Evolutionary conservation across 768 basidiomycete species (phyloP).

Genomic region (Lentinula raphanica): DNA sequence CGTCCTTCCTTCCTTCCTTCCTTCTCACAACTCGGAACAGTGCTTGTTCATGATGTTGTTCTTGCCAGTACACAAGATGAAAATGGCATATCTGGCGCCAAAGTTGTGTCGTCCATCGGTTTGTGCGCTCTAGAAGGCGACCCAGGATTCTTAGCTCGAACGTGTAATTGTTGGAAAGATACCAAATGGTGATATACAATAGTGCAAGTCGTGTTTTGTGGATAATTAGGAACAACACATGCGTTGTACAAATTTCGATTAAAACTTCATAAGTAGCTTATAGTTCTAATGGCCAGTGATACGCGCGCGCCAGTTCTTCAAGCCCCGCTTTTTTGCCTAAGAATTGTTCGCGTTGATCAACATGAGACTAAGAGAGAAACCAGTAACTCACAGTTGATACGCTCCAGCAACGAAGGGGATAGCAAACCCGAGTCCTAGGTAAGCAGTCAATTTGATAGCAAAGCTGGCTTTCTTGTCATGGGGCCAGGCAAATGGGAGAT

Average conservation of each 20-base stretch:
- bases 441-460: slow-evolving; percentile 41
- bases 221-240: neutral
- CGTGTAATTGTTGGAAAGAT: slow-evolving; percentile 60
- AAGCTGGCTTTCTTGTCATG: slow-evolving; percentile 29
- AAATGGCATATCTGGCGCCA: slow-evolving; percentile 49
- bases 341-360: no score
- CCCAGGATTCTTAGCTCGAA: slow-evolving; percentile 52
- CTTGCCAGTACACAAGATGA: slow-evolving; percentile 54
- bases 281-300: neutral
- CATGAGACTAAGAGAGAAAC: neutral
- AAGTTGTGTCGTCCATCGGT: slow-evolving; percentile 58
- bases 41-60: slow-evolving; percentile 61
- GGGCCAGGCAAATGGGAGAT: slow-evolving; percentile 52
- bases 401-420: slow-evolving; percentile 61
- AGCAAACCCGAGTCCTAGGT: slow-evolving; percentile 52
- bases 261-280: no score
- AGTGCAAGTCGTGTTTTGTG: neutral
- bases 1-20: no score
- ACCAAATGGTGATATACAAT: neutral
- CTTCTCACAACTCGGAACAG: no score
- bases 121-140: slow-evolving; percentile 67
- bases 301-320: slow-evolving; percentile 11
- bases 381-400: slow-evolving; percentile 57
- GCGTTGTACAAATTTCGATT: neutral
- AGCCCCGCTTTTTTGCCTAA: slow-evolving; percentile 40